A percentile compares a stretch with the other conserved stretches of the same genome.
Conservation (phyloP, 768 basidiomycete genomes). For the Lanmaoa pseudosensibilis region DNA sequence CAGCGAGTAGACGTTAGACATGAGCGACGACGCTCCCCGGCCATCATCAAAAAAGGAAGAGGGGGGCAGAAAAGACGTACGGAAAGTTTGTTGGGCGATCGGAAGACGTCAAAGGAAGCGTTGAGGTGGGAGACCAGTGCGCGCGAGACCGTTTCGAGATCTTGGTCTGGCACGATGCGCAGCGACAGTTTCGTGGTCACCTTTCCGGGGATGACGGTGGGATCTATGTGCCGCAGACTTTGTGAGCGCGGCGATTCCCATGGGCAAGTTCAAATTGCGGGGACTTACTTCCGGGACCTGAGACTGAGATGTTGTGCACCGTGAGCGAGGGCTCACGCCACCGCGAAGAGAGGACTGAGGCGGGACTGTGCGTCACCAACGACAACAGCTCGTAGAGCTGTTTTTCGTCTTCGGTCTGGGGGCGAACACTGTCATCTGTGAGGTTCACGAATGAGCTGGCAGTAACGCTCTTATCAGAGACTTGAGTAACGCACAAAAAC, state of each 20-base stretch:
- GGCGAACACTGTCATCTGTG: conserved; percentile 75
- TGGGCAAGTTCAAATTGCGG: background rate
- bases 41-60: background rate
- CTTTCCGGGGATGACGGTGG: conserved; percentile 84
- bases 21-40: background rate
- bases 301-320: conserved; percentile 80
- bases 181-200: conserved; percentile 87
- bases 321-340: conserved; percentile 93
- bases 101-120: conserved; percentile 54
- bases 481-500: conserved; percentile 66
- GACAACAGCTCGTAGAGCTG: conserved; percentile 69
- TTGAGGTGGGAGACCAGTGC: conserved; percentile 60
- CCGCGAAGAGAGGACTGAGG: conserved; percentile 67
- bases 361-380: conserved; percentile 62
- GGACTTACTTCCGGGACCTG: conserved; percentile 72
- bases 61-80: conserved; percentile 38
- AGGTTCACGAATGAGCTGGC: background rate
- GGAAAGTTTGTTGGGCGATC: conserved; percentile 70
- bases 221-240: conserved; percentile 45
- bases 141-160: conserved; percentile 64
- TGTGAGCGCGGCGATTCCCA: background rate
- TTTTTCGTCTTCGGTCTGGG: conserved; percentile 65
- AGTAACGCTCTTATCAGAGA: background rate
- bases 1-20: background rate
- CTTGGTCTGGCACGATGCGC: conserved; percentile 94